Evolutionary conservation across 2,329 filamentous ascomycete genomes (phyloP), one percentile per base, ranked within the genome.

Genomic region (Ascochyta koolunga): DNA sequence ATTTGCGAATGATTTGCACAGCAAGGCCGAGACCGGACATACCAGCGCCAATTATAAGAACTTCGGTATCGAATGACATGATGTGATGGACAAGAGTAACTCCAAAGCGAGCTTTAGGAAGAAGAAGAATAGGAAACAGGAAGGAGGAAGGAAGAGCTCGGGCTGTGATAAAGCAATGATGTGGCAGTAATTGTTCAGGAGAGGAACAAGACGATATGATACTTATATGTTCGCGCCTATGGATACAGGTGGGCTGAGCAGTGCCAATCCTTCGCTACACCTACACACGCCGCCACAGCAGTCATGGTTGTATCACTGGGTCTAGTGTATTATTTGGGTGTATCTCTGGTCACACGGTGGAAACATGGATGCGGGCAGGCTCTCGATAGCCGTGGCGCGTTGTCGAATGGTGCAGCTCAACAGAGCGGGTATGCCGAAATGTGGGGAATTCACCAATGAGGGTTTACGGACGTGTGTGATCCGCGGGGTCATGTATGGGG

Each of bases 31-130:
- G 58, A 27, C 79, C 79, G 27, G 74, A 77, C 69, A 77, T 75
- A 56, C 79, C 79, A n/a, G 78, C 79, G n/a, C 79, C 80, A 33
- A 81, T 79, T 38, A 82, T 79, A 24, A 81, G 71, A 49, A 81
- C 75, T 60, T 81, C 78, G 2, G 74, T 77, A 57, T 79, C 76
- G 45, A 75, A 66, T 27, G 70, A 68, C 70, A 76, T 68, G 16
- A 22, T 51, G 43, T 15, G 11, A 4, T 5, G 15, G 25, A 29
- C 15, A 29, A 10, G 11, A 13, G 27, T 29, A 4, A 10, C 27
- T 29, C 13, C 27, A 15, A 13, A 29, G 27, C 27, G 11, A 29
- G 27, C 11, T 29, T 5, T 5, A 29, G 27, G 27, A 10, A 13
- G 39, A 18, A 41, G 38, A 15, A 18, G 10, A n/a, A 10, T 7